A percentile compares a stretch with the other conserved stretches of the same genome.
These are phyloP conservation scores for Ogataea allantospora DNA, from an alignment of 805 yeast species.

Conservation along the genomic window DNA sequence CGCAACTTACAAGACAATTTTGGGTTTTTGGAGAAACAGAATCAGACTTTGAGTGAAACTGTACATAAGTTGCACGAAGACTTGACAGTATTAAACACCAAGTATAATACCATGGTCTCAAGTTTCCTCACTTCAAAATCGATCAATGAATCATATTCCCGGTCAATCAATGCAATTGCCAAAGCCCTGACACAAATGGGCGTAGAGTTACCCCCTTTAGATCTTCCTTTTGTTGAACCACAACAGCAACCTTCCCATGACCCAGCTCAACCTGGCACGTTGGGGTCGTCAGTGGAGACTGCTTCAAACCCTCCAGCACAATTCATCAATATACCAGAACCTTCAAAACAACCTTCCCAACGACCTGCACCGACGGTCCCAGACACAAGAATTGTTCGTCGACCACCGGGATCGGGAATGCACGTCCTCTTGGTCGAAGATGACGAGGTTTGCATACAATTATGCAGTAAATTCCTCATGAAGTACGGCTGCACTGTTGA, in stretches of 20 bases:
- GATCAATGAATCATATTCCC: constrained; percentile 54
- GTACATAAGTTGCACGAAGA: constrained; percentile 37
- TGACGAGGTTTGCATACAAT: constrained; percentile 76
- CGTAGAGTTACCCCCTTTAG: constrained; percentile 63
- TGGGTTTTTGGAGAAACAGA: constrained; percentile 30
- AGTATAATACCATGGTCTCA: constrained; percentile 64
- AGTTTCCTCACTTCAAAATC: constrained; percentile 55
- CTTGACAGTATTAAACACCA: constrained; percentile 45
- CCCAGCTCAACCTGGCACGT: constrained; percentile 2
- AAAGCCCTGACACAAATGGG: constrained; percentile 56
- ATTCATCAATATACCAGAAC: constrained; percentile 8
- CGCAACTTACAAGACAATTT: constrained; percentile 29
- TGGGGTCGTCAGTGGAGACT: constrained; percentile 1
- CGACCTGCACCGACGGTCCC: constrained; percentile 21
- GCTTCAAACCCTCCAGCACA: constrained; percentile 13
- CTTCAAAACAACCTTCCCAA: constrained; percentile 15
- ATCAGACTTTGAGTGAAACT: constrained; percentile 29
- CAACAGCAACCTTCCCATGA: constrained; percentile 2
- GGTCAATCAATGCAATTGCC: constrained; percentile 50
- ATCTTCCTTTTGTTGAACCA: constrained; percentile 42
- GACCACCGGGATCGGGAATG: constrained; percentile 41
- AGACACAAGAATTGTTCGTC: constrained; percentile 20
- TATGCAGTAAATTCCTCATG: constrained; percentile 77
- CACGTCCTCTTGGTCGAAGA: constrained; percentile 79
- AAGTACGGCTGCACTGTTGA: constrained; percentile 92